phyloP scores from a whole-genome alignment of 2,329 filamentous ascomycete species.

The Tolypocladium tropicale region DNA sequence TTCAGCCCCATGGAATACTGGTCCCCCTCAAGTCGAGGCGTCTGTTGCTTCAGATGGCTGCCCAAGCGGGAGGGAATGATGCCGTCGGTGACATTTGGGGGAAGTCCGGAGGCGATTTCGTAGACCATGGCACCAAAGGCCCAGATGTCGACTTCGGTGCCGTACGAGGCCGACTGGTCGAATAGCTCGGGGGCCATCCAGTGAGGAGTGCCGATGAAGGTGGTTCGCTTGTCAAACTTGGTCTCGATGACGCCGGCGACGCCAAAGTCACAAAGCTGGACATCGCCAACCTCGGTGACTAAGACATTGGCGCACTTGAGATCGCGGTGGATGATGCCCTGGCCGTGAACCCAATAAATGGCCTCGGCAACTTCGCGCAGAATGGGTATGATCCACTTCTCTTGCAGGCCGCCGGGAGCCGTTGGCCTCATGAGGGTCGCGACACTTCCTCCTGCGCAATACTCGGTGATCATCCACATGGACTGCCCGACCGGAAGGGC shows the following conservation, averaged over 20 bases:
- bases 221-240: slow-evolving; percentile 66
- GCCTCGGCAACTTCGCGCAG: slow-evolving; percentile 56
- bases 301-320: slow-evolving; percentile 73
- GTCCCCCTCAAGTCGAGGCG: slow-evolving; percentile 60
- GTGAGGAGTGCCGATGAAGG: slow-evolving; percentile 72
- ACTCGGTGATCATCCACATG: slow-evolving; percentile 84
- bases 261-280: slow-evolving; percentile 79
- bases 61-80: slow-evolving; percentile 38
- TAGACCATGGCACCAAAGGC: slow-evolving; percentile 73
- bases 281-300: slow-evolving; percentile 63
- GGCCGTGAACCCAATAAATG: slow-evolving; percentile 56
- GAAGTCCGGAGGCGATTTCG: slow-evolving; percentile 70
- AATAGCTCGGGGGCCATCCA: slow-evolving; percentile 83
- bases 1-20: slow-evolving; percentile 60
- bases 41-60: slow-evolving; percentile 47
- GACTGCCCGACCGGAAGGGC: slow-evolving; percentile 67
- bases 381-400: slow-evolving; percentile 61
- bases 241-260: slow-evolving; percentile 70
- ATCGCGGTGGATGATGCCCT: slow-evolving; percentile 61
- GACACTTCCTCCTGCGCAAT: slow-evolving; percentile 77
- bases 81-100: slow-evolving; percentile 55
- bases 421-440: slow-evolving; percentile 62
- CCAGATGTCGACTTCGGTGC: slow-evolving; percentile 73
- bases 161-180: slow-evolving; percentile 52
- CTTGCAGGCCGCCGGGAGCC: slow-evolving; percentile 52